Conservation (phyloP, 2,329 filamentous ascomycete genomes). For the Aspergillus bombycis region DNA sequence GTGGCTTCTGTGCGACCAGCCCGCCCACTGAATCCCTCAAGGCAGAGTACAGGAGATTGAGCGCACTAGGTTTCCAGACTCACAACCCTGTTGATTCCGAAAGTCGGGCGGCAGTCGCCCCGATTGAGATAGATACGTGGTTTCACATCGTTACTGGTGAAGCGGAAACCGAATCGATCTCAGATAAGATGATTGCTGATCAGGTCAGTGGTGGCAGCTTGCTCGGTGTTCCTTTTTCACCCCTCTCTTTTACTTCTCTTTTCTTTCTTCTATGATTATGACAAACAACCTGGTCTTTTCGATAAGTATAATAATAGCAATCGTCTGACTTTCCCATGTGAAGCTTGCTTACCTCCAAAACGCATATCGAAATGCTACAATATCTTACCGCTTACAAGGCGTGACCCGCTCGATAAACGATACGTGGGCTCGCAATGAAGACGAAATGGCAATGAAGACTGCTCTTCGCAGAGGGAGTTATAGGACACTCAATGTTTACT, state of each 20-base stretch:
- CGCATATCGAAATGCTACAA: constrained; percentile 48
- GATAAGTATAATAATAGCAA: neutral
- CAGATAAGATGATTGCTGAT: constrained; percentile 37
- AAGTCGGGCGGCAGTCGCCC: constrained; percentile 21
- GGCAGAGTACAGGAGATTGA: constrained; percentile 30
- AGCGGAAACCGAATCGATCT: constrained; percentile 30
- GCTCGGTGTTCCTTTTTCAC: neutral
- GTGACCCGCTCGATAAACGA: constrained; percentile 57
- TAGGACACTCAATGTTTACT: constrained; percentile 61
- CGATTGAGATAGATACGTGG: constrained; percentile 45
- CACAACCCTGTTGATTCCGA: constrained; percentile 15
- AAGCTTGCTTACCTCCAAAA: constrained; percentile 47
- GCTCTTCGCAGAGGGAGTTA: constrained; percentile 59
- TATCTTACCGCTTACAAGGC: constrained; percentile 54
- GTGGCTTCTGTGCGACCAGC: constrained; percentile 37
- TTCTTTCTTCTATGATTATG: neutral
- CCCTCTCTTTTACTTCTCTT: neutral
- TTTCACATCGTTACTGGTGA: constrained; percentile 47
- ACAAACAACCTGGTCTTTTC: neutral
- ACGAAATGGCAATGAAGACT: constrained; percentile 56
- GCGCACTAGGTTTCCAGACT: constrained; percentile 19
- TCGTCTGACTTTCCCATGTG: neutral
- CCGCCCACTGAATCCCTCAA: constrained; percentile 32
- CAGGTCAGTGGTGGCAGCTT: constrained; percentile 32
- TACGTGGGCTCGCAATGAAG: constrained; percentile 55